Conservation (phyloP, 768 basidiomycete species). For the Naganishia vaughanmartiniae region DNA sequence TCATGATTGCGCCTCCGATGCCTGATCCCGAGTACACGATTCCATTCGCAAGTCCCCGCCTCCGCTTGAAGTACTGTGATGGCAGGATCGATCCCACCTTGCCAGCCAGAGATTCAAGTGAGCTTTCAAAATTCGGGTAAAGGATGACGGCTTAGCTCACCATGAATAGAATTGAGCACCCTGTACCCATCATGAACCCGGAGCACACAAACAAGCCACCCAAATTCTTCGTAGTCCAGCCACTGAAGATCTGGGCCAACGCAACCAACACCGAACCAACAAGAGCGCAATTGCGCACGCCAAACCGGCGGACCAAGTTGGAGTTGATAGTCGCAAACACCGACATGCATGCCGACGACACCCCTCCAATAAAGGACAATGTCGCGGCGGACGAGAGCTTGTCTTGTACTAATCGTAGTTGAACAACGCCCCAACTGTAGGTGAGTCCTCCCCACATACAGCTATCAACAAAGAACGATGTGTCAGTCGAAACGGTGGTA, state of each 20-base stretch:
- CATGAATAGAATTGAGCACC: conserved; percentile 15
- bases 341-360: conserved; percentile 30
- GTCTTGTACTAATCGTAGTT: conserved; percentile 30
- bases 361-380: conserved; percentile 39
- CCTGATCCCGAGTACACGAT: conserved; percentile 42
- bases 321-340: conserved; percentile 35
- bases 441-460: conserved; percentile 27
- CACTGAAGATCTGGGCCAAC: conserved; percentile 31
- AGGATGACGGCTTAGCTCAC: no score
- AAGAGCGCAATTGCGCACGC: conserved; percentile 26
- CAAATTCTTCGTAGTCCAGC: conserved; percentile 30
- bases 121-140: no score
- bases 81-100: conserved; percentile 33
- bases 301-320: conserved; percentile 30
- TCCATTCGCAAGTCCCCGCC: conserved; percentile 40
- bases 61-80: conserved; percentile 32
- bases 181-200: conserved; percentile 34
- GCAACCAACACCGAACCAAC: conserved; percentile 29
- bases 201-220: conserved; percentile 32
- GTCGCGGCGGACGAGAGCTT: conserved; percentile 34
- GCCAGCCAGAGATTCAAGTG: neutral
- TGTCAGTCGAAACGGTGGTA: no score
- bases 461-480: neutral
- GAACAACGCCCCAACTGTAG: conserved; percentile 36
- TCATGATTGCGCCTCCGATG: conserved; percentile 37